Conservation (phyloP, 2,329 filamentous ascomycete genomes). For the Orbilia brochopaga region DNA sequence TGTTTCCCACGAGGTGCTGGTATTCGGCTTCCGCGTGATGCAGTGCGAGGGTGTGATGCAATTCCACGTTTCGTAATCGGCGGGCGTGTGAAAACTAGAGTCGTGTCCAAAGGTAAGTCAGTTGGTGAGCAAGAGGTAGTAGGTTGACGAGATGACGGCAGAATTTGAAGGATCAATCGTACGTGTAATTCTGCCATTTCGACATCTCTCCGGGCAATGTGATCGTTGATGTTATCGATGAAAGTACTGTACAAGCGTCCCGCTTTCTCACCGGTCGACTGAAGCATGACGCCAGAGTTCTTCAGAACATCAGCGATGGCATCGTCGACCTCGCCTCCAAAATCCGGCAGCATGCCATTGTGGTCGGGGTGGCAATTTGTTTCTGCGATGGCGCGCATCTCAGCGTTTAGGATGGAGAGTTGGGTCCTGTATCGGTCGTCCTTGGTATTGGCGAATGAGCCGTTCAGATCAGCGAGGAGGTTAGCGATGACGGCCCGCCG, state of each 20-base stretch:
- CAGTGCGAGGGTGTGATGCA: slow-evolving; percentile 39
- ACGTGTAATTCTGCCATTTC: slow-evolving; percentile 47
- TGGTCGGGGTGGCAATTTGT: slow-evolving; percentile 45
- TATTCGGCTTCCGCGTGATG: slow-evolving; percentile 47
- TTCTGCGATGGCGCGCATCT: slow-evolving; percentile 48
- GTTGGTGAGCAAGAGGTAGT: neutral
- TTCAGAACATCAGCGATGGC: slow-evolving; percentile 44
- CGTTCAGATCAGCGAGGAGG: slow-evolving; percentile 42
- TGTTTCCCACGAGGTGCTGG: slow-evolving; percentile 45
- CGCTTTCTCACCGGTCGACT: slow-evolving; percentile 37
- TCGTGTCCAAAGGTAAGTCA: neutral
- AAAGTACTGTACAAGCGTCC: slow-evolving; percentile 42
- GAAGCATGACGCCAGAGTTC: slow-evolving; percentile 37
- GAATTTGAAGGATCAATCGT: neutral
- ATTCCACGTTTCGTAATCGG: slow-evolving; percentile 28
- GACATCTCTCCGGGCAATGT: slow-evolving; percentile 41
- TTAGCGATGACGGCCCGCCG: slow-evolving; percentile 44
- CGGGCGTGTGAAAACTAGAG: slow-evolving; percentile 40
- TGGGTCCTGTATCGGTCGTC: slow-evolving; percentile 48
- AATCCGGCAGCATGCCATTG: slow-evolving; percentile 48
- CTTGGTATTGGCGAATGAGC: slow-evolving; percentile 36
- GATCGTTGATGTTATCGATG: slow-evolving; percentile 44
- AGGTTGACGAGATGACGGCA: neutral
- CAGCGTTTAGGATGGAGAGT: slow-evolving; percentile 47
- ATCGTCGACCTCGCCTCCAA: slow-evolving; percentile 45